A percentile compares a stretch with the other conserved stretches of the same genome.
Conservation (phyloP, 2,329 filamentous ascomycete genomes). For the Botrytis deweyae region DNA sequence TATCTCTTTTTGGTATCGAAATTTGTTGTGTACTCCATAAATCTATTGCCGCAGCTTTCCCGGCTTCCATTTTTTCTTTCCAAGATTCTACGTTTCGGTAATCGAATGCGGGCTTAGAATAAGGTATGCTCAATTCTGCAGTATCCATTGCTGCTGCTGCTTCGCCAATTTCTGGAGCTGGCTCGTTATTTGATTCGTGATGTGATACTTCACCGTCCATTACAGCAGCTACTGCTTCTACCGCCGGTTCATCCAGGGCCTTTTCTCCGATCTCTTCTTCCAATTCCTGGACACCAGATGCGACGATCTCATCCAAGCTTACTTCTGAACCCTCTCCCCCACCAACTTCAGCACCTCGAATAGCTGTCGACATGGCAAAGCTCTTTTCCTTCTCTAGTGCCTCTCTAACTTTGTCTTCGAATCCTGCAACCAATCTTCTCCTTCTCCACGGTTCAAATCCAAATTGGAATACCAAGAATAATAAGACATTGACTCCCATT, state of each 20-base stretch:
- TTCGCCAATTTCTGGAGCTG: constrained; percentile 18
- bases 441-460: constrained; percentile 92
- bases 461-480: constrained; percentile 84
- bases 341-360: constrained; percentile 21
- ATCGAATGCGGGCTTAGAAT: constrained; percentile 8
- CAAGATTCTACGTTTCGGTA: constrained; percentile 40
- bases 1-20: constrained; percentile 64
- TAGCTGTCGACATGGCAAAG: constrained; percentile 15
- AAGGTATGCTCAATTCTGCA: constrained; percentile 30
- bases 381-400: constrained; percentile 50
- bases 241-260: constrained; percentile 25
- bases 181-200: constrained; percentile 16
- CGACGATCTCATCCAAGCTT: constrained; percentile 30
- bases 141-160: constrained; percentile 28
- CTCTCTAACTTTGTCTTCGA: constrained; percentile 73
- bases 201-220: constrained; percentile 26
- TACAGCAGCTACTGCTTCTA: constrained; percentile 31
- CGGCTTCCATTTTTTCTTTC: constrained; percentile 42
- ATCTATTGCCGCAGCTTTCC: constrained; percentile 54
- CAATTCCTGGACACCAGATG: constrained; percentile 31
- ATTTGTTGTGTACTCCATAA: constrained; percentile 65
- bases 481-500: constrained; percentile 92
- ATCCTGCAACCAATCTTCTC: constrained; percentile 74
- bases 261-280: constrained; percentile 26
- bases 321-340: constrained; percentile 19